Base-by-base conservation (phyloP, 176 grass and related monocot genomes). In the Echinochloa phyllopogon region DNA sequence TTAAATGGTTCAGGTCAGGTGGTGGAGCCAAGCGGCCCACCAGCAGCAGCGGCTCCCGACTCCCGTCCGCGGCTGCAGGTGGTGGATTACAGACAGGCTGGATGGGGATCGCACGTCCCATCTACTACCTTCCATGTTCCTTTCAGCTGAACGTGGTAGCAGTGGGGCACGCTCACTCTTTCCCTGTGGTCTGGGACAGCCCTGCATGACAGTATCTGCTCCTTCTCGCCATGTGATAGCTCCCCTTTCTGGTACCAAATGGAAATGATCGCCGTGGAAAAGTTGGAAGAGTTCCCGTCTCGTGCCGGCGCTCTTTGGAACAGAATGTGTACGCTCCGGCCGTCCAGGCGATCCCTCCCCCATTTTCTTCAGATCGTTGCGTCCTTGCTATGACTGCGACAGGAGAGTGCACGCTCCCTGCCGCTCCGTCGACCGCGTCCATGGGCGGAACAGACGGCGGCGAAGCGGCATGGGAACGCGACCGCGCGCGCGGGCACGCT, bases 181-280 rank as follows among this genome's bases (percentile, higher is more conserved):
- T 78, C 74, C 27, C 14, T 83, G 76, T 80, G 76, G 70, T 69
- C 36, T 85, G 49, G 40, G 69, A 68, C 76, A 13, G 50, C 43
- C 69, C 40, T 81, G 83, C 70, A 60, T 75, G 87, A 20, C 27
- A 41, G 55, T 65, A 73, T 57, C 76, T 48, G 59, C 13, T 83
- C 29, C 29, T 33, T 2, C 57, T 7, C 6, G 51, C 15, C 87
- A 85, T 81, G 76, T 62, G 87, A 85, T 68, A 16, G 57, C 25
- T 43, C 10, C 58, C 6, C 82, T 85, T 89, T 89, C 82, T 85
- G 83, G 82, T 62, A 44, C 77, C 69, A 43, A 49, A 33, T 33
- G 29, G 29, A 33, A 58, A 80, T 81, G 60, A 89, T 75, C 33
- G 36, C 15, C 65, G 10, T 15, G 4, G 58, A 73, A 73, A 88